Evolutionary conservation across 306 rosid species (phyloP).

Genomic region (Trifolium pratense): DNA sequence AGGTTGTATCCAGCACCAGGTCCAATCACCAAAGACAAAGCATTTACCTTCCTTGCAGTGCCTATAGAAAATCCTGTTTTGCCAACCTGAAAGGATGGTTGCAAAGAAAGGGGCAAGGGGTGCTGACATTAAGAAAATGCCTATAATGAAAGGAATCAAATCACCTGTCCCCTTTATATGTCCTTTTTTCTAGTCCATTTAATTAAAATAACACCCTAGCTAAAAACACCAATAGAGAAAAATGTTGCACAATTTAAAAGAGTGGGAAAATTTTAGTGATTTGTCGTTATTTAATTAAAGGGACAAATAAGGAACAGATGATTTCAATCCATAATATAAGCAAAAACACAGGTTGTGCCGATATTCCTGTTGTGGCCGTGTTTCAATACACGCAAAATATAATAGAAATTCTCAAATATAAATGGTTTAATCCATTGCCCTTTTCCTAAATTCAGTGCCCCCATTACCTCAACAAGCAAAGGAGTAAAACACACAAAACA

Average conservation of each 20-base stretch:
- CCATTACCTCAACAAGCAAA: constrained; percentile 27
- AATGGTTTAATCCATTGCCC: constrained; percentile 33
- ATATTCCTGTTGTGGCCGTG: constrained; percentile 24
- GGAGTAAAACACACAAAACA: background rate
- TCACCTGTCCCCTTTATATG: constrained; percentile 20
- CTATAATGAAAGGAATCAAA: constrained; percentile 26
- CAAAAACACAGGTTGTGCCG: constrained; percentile 43
- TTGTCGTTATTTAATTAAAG: background rate
- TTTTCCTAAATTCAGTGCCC: constrained; percentile 31
- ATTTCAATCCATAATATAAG: constrained; percentile 28
- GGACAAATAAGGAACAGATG: constrained; percentile 30
- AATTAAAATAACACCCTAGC: constrained; percentile 1
- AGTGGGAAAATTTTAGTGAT: background rate
- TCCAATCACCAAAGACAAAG: constrained; percentile 79
- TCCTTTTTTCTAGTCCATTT: constrained; percentile 27
- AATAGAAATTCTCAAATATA: constrained; percentile 21
- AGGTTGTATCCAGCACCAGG: constrained; percentile 95
- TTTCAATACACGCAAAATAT: constrained; percentile 36
- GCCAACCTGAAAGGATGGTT: constrained; percentile 62
- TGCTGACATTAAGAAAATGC: constrained; percentile 35
- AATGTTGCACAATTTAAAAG: background rate
- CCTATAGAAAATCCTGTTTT: constrained; percentile 78
- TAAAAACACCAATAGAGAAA: background rate
- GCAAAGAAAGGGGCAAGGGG: constrained; percentile 30
- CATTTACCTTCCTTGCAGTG: constrained; percentile 70